A percentile compares a stretch with the other conserved stretches of the same genome.
Conservation (phyloP, 352 stramenopile species). For the Phytophthora sojae region DNA sequence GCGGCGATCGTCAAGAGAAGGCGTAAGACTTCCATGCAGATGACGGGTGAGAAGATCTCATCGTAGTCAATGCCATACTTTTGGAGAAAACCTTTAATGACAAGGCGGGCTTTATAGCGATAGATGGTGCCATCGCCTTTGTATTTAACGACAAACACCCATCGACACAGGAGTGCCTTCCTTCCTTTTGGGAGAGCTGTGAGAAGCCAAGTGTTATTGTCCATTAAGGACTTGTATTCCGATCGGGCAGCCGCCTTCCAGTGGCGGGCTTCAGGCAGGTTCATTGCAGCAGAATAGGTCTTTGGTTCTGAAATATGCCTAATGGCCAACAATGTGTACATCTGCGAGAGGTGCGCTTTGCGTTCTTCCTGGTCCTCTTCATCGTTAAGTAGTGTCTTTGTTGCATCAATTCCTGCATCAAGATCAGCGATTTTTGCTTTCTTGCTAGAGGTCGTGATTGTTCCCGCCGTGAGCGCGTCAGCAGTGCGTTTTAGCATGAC, state of each 20-base stretch:
- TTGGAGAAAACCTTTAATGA: no score
- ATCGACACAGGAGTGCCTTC: not conserved
- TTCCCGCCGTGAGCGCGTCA: no score
- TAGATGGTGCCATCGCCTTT: conserved; percentile 21
- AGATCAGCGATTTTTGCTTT: not conserved
- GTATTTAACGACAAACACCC: conserved; percentile 25
- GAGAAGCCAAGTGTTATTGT: no score
- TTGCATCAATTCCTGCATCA: no score
- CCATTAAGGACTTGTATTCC: conserved; percentile 21
- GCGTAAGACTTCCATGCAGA: no score
- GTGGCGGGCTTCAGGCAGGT: conserved; percentile 4
- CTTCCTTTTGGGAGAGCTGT: not conserved
- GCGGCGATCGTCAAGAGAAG: no score
- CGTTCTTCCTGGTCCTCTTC: not conserved
- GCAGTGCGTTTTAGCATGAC: not conserved
- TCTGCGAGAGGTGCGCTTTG: conserved; percentile 2
- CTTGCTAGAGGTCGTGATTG: not conserved
- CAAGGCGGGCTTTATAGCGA: conserved; percentile 13
- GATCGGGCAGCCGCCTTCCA: conserved; percentile 3
- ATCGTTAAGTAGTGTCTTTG: not conserved
- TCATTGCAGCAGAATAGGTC: conserved; percentile 10
- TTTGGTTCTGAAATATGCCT: conserved; percentile 13
- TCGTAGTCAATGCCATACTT: no score
- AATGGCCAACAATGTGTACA: conserved; percentile 7
- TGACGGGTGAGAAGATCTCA: no score